Percentiles rank a stretch among this genome's conserved stretches.
phyloP scores from a whole-genome alignment of 768 basidiomycete species.

The Tulasnella sp. region DNA sequence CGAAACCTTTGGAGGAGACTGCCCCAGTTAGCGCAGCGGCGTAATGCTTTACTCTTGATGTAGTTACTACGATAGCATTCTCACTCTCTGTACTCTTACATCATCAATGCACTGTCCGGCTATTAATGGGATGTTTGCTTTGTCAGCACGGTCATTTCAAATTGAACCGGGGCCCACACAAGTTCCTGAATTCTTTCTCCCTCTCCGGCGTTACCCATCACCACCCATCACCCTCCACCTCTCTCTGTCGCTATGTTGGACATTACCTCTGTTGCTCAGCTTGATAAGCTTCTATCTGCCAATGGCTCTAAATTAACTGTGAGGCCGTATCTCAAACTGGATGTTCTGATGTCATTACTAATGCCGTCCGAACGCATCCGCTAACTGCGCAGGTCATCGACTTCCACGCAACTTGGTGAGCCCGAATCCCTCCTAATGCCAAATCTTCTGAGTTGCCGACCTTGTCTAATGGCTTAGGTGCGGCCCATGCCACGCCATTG shows the following conservation, averaged over 20 bases:
- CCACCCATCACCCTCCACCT: not conserved
- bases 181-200: not conserved
- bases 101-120: not conserved
- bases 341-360: not conserved
- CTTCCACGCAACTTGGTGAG: conserved; percentile 76
- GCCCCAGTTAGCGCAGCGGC: not conserved
- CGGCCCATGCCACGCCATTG: conserved; percentile 77
- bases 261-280: conserved; percentile 53
- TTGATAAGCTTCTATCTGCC: conserved; percentile 50
- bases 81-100: not conserved
- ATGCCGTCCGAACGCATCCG: conserved; percentile 9
- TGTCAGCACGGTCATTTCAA: not conserved
- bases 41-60: not conserved
- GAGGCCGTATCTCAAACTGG: conserved; percentile 24
- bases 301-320: conserved; percentile 61
- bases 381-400: conserved; percentile 57
- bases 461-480: conserved; percentile 46
- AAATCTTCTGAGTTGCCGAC: conserved; percentile 17
- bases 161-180: not conserved
- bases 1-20: not conserved
- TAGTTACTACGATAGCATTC: not conserved
- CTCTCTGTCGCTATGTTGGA: conserved; percentile 41
- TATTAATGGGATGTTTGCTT: not conserved
- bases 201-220: not conserved
- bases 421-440: not conserved